Evolutionary conservation across 352 stramenopile genomes (phyloP).

Genomic region (Pythium scleroteichum): DNA sequence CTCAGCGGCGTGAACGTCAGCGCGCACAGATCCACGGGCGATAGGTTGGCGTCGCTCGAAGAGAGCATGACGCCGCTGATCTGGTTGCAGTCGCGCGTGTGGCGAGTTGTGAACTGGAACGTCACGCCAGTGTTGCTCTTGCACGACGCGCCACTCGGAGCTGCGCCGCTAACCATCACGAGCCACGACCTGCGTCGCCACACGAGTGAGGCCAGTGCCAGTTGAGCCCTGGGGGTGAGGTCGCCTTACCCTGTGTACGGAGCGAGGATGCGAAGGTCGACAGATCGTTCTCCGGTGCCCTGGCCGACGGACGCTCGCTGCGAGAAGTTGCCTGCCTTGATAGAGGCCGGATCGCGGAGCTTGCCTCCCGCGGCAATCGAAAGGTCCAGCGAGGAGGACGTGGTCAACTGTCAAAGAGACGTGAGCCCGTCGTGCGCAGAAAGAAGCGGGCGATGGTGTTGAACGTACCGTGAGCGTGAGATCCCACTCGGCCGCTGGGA

Average conservation of each 20-base stretch:
- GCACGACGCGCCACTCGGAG: conserved; percentile 4
- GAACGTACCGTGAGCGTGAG: conserved; percentile 25
- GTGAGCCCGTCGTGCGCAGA: background rate
- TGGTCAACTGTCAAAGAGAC: conserved; percentile 18
- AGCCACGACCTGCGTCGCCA: conserved; percentile 19
- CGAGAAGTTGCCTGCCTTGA: conserved; percentile 2
- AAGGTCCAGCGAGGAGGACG: conserved; percentile 17
- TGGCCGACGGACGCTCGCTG: conserved; percentile 1
- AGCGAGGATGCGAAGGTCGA: conserved; percentile 16
- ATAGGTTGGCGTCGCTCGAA: background rate
- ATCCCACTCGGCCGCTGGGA: conserved; percentile 24
- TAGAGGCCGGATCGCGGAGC: conserved; percentile 12
- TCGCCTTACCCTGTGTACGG: conserved; percentile 16
- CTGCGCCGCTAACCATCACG: conserved; percentile 13
- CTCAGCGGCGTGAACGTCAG: conserved; percentile 12
- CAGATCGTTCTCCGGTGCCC: conserved; percentile 14
- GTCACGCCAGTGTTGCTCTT: conserved; percentile 4
- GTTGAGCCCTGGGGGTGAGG: background rate
- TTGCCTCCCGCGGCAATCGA: conserved; percentile 15
- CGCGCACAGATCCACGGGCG: conserved; percentile 22
- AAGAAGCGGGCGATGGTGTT: background rate
- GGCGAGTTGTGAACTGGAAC: conserved; percentile 19
- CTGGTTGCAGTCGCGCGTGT: conserved; percentile 18
- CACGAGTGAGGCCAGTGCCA: too few species aligned
- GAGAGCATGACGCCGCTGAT: conserved; percentile 8